phyloP scores from a whole-genome alignment of 495 filamentous ascomycete genomes.

The Rostrohypoxylon terebratum region DNA sequence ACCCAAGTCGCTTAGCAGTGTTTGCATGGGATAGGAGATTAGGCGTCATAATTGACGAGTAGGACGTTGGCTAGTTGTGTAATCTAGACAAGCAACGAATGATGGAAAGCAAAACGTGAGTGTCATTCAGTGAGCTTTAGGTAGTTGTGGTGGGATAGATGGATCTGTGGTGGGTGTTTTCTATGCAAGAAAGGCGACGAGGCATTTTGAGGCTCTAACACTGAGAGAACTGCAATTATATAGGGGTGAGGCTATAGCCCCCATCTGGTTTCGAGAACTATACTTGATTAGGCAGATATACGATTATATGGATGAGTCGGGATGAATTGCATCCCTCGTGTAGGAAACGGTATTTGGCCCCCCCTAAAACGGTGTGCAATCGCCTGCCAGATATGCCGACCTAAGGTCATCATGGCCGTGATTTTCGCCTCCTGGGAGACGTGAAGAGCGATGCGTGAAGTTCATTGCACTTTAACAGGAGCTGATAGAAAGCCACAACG shows the following conservation, averaged over 20 bases:
- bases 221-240: neutral
- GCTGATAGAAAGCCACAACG: constrained; percentile 1
- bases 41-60: neutral
- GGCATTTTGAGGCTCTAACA: neutral
- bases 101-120: neutral
- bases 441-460: neutral
- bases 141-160: neutral
- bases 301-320: neutral
- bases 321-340: neutral
- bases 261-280: neutral
- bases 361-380: neutral
- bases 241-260: constrained; percentile 6
- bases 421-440: neutral
- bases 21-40: neutral
- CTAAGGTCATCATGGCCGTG: neutral
- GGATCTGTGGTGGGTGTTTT: neutral
- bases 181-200: neutral
- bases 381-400: neutral
- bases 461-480: neutral
- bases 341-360: neutral
- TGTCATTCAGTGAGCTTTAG: neutral
- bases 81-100: neutral
- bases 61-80: neutral
- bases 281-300: neutral
- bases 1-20: neutral